Percentiles rank a stretch among this genome's conserved stretches.
Conservation (phyloP, 768 basidiomycete species). For the Suillus placidus region DNA sequence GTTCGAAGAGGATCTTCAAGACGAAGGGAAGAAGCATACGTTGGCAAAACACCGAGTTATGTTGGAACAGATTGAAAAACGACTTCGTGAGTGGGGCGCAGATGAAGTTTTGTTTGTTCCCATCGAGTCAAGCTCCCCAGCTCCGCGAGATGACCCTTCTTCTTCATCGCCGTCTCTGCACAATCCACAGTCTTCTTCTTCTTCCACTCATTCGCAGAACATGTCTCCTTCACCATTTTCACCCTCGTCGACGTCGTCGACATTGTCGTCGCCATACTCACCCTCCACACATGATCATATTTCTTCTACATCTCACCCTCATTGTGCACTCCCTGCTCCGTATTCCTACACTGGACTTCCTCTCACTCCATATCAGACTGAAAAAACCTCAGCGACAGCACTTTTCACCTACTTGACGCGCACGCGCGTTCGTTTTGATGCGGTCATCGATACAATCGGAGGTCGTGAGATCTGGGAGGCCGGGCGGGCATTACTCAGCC, state of each 20-base stretch:
- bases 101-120: constrained; percentile 74
- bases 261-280: constrained; percentile 33
- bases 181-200: constrained; percentile 27
- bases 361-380: constrained; percentile 31
- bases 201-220: constrained; percentile 28
- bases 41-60: constrained; percentile 43
- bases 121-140: constrained; percentile 18
- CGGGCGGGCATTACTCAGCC: constrained; percentile 60
- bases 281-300: constrained; percentile 24
- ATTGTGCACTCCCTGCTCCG: constrained; percentile 27
- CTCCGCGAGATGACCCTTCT: constrained; percentile 21
- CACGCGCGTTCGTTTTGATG: constrained; percentile 59
- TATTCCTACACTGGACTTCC: constrained; percentile 34
- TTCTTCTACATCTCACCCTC: constrained; percentile 29
- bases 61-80: constrained; percentile 52
- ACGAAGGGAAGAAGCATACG: constrained; percentile 36
- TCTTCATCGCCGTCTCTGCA: constrained; percentile 31
- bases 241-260: constrained; percentile 32
- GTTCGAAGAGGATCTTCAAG: constrained; percentile 34
- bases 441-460: constrained; percentile 81
- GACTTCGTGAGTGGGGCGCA: constrained; percentile 69
- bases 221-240: constrained; percentile 38
- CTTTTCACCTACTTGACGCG: constrained; percentile 30
- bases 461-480: constrained; percentile 81
- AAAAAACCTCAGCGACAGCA: constrained; percentile 26